Percentiles rank a stretch among this genome's conserved stretches.
Evolutionary conservation across 495 filamentous ascomycete species (phyloP).

Genomic region (Mytilinidion resinicola): DNA sequence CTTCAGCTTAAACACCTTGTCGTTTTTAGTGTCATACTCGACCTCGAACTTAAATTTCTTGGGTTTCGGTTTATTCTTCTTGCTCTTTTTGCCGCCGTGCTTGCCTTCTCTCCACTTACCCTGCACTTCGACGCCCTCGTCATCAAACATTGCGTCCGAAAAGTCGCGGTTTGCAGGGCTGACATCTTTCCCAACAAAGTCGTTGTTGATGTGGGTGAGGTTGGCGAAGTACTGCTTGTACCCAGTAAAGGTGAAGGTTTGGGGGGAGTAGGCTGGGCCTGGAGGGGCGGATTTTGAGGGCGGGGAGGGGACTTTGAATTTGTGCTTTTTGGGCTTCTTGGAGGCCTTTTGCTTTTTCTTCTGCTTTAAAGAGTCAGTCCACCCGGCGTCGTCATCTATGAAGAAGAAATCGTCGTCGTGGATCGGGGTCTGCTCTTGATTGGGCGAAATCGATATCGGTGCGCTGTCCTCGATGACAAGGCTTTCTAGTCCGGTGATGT

Average conservation of each 20-base stretch:
- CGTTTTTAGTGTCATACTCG: slow-evolving; percentile 77
- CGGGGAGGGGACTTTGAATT: slow-evolving; percentile 58
- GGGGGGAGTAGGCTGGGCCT: slow-evolving; percentile 86
- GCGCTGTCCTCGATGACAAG: slow-evolving; percentile 5
- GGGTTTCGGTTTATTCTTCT: slow-evolving; percentile 43
- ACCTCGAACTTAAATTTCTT: slow-evolving; percentile 67
- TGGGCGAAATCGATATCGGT: background rate
- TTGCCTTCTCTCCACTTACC: slow-evolving; percentile 52
- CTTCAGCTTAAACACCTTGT: slow-evolving; percentile 64
- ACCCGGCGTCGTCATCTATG: slow-evolving; percentile 10
- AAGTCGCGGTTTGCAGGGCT: background rate
- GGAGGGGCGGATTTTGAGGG: slow-evolving; percentile 70
- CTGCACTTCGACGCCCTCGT: slow-evolving; percentile 38
- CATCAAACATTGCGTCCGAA: slow-evolving; percentile 4
- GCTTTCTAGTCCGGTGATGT: slow-evolving; percentile 71
- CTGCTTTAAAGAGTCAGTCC: slow-evolving; percentile 1
- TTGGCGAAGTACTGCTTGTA: slow-evolving; percentile 94
- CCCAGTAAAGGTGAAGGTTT: slow-evolving; percentile 65
- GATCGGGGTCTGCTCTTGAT: background rate
- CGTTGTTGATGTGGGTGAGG: slow-evolving; percentile 76
- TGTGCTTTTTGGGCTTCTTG: slow-evolving; percentile 49
- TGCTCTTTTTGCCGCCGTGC: slow-evolving; percentile 32
- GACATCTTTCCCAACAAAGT: slow-evolving; percentile 33
- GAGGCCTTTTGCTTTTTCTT: slow-evolving; percentile 7
- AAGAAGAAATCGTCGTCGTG: background rate